Conservation (phyloP, 208 protist species). For the Wallacemonas sp. region DNA sequence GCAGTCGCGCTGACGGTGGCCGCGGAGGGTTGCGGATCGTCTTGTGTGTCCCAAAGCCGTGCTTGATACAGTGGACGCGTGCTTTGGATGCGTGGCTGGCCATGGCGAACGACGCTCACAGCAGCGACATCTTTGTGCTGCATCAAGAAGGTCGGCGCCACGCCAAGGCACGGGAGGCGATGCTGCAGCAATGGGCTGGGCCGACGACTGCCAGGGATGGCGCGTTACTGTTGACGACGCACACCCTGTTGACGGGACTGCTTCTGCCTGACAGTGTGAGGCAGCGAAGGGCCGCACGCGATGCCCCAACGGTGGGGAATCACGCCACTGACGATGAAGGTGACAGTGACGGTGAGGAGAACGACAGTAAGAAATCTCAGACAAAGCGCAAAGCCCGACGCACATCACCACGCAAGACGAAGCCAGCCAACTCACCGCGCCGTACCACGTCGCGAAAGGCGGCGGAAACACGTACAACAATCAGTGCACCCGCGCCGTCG, state of each 20-base stretch:
- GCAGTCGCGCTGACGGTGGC: neutral
- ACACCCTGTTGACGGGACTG: neutral
- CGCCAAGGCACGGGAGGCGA: neutral
- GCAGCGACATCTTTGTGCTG: neutral
- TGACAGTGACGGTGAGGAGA: too few species aligned
- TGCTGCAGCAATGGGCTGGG: slow-evolving; percentile 17
- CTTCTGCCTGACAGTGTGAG: neutral
- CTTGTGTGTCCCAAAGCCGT: slow-evolving; percentile 11
- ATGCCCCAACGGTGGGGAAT: too few species aligned
- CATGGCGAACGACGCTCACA: neutral
- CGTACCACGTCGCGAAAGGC: too few species aligned
- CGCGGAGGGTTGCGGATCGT: slow-evolving; percentile 8
- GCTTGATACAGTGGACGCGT: slow-evolving; percentile 13
- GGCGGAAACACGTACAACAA: too few species aligned
- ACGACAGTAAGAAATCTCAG: too few species aligned
- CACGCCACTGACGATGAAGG: too few species aligned
- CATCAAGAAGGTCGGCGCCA: slow-evolving; percentile 1
- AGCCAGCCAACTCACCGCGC: too few species aligned
- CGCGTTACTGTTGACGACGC: slow-evolving; percentile 3
- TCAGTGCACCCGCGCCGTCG: too few species aligned
- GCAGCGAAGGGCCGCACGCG: too few species aligned
- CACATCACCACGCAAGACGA: too few species aligned
- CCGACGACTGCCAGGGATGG: neutral
- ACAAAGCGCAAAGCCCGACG: too few species aligned
- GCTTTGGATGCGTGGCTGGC: slow-evolving; percentile 11